A percentile compares a stretch with the other conserved stretches of the same genome.
Evolutionary conservation across 2,329 filamentous ascomycete genomes (phyloP).

Genomic region (Aspergillus novoparasiticus): DNA sequence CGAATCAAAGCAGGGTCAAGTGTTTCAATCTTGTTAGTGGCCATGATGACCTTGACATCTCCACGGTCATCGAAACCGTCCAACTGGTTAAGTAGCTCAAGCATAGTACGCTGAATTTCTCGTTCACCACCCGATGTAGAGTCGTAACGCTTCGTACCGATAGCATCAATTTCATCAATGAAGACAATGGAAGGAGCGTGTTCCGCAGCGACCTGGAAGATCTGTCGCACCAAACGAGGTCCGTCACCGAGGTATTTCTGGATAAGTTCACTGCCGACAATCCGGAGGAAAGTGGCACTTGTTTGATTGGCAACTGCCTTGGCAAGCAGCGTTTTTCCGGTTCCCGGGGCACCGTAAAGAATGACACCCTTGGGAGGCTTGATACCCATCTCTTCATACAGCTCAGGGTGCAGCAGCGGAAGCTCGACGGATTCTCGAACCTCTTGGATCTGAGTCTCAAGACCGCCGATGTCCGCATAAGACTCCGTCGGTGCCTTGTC

Average conservation of each 20-base stretch:
- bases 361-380: constrained; percentile 99
- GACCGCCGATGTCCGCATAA: constrained; percentile 95
- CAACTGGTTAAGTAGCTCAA: constrained; percentile 96
- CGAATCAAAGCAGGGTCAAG: constrained; percentile 94
- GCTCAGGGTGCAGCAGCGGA: constrained; percentile 88
- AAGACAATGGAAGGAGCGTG: constrained; percentile 97
- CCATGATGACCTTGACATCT: constrained; percentile 99
- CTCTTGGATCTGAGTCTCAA: constrained; percentile 95
- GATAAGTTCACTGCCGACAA: constrained; percentile 95
- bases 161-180: constrained; percentile 98
- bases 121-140: constrained; percentile 95
- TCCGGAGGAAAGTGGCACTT: constrained; percentile 96
- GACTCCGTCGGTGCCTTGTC: constrained; percentile 98
- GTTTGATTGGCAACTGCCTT: constrained; percentile 99
- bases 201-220: constrained; percentile 87
- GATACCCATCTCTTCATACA: constrained; percentile 99
- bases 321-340: constrained; percentile 91
- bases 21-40: constrained; percentile 99
- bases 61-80: constrained; percentile 98
- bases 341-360: constrained; percentile 94
- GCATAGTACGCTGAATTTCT: constrained; percentile 97
- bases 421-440: constrained; percentile 96
- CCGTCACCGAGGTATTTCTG: constrained; percentile 99
- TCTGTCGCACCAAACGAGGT: constrained; percentile 88
- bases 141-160: constrained; percentile 98